Percentiles rank a stretch among this genome's conserved stretches.
These are phyloP conservation scores for Paecilomyces variotii DNA, from an alignment of 2,329 filamentous ascomycete genomes.

Conservation along the genomic window DNA sequence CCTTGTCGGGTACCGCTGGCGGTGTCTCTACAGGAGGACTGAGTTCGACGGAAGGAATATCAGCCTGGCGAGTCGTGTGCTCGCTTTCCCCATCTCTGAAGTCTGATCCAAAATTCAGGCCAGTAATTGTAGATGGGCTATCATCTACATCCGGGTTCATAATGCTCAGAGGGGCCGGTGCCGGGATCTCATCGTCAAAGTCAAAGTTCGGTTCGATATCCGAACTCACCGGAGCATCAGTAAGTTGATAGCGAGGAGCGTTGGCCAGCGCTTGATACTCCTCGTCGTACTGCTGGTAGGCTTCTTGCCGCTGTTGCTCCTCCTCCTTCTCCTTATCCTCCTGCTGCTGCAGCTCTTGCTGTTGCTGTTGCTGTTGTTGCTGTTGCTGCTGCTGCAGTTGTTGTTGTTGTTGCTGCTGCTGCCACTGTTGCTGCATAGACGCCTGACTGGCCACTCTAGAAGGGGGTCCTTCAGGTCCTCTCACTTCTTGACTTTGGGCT, in stretches of 20 bases:
- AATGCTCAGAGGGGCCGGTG: constrained; percentile 1
- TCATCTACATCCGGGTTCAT: constrained; percentile 4
- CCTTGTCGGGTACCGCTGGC: background rate
- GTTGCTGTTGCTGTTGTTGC: background rate
- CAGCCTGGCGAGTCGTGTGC: constrained; percentile 1
- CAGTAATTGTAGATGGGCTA: constrained; percentile 6
- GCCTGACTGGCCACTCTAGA: constrained; percentile 4
- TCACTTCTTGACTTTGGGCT: constrained; percentile 22
- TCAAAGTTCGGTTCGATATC: background rate
- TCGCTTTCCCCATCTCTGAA: constrained; percentile 4
- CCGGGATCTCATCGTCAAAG: background rate
- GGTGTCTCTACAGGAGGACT: constrained; percentile 3
- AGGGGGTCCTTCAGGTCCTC: constrained; percentile 10
- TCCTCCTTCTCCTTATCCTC: no score
- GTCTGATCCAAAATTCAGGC: constrained; percentile 6
- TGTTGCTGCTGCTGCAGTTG: background rate
- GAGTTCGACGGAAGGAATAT: constrained; percentile 7
- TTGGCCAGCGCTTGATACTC: constrained; percentile 9
- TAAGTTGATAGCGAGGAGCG: background rate
- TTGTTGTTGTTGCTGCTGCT: background rate
- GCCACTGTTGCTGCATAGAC: background rate
- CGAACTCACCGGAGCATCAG: background rate
- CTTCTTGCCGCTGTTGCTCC: constrained; percentile 3
- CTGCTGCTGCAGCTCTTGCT: background rate
- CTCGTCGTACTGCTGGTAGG: constrained; percentile 6